Evolutionary conservation across 208 protist genomes (phyloP).

Genomic region (Acanthamoeba lugdunensis): DNA sequence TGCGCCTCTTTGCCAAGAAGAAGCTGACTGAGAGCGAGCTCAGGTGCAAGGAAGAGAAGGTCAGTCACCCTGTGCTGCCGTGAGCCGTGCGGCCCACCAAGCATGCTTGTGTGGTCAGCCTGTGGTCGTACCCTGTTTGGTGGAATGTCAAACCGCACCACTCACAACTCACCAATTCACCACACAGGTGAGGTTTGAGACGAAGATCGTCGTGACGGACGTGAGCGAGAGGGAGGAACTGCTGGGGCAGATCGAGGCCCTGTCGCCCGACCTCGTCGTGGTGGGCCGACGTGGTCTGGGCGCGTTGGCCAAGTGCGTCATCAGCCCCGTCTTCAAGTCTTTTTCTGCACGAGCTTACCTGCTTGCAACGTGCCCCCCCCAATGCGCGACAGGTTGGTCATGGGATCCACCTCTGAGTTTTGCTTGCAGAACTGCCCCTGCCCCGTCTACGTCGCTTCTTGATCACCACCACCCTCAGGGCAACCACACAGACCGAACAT

Average conservation of each 20-base stretch:
- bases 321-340: neutral
- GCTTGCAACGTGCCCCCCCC: neutral
- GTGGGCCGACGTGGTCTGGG: constrained; percentile 17
- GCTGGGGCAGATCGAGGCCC: constrained; percentile 18
- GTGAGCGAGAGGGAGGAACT: constrained; percentile 52
- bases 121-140: neutral
- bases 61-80: neutral
- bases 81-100: neutral
- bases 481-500: no score
- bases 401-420: constrained; percentile 66
- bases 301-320: constrained; percentile 8
- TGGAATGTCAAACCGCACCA: neutral
- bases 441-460: constrained; percentile 25
- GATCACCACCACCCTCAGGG: neutral
- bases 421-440: constrained; percentile 43
- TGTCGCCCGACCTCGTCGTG: constrained; percentile 10
- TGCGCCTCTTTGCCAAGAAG: constrained; percentile 70
- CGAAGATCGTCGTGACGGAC: constrained; percentile 49
- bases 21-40: constrained; percentile 34
- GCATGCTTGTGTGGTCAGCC: neutral
- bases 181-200: constrained; percentile 26
- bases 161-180: neutral
- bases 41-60: constrained; percentile 46
- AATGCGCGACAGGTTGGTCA: constrained; percentile 9
- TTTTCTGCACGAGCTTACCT: neutral